Evolutionary conservation across 495 filamentous ascomycete species (phyloP).

Genomic region (Daldinia concentrica): DNA sequence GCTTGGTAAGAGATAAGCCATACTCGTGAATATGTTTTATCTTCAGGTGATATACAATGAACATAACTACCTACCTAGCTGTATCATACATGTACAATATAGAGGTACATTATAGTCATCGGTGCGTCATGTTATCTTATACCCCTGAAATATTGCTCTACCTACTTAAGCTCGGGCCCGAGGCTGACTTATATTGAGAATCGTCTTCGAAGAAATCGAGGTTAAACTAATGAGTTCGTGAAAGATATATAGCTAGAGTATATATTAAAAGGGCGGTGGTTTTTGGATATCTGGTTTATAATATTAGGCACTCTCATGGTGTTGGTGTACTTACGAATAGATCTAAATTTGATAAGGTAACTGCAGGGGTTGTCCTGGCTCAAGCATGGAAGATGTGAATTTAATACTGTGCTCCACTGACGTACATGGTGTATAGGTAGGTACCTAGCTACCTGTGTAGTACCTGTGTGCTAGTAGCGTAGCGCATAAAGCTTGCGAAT

Average conservation of each 20-base stretch:
- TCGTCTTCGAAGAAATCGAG: too few species aligned
- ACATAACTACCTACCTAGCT: too few species aligned
- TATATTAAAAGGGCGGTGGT: too few species aligned
- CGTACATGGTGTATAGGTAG: not conserved
- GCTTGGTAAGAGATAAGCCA: too few species aligned
- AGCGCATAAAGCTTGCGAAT: constrained; percentile 10
- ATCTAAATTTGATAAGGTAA: constrained; percentile 9
- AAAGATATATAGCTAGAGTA: too few species aligned
- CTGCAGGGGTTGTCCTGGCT: not conserved
- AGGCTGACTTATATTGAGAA: too few species aligned
- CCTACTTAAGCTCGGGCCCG: not conserved
- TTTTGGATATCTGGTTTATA: too few species aligned
- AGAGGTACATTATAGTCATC: not conserved
- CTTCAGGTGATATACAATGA: too few species aligned
- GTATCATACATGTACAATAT: not conserved
- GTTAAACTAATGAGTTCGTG: too few species aligned
- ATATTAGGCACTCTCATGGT: too few species aligned
- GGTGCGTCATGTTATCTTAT: not conserved
- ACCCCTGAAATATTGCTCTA: not conserved
- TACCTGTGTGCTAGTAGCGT: not conserved
- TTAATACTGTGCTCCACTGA: constrained; percentile 7
- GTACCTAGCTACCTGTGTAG: not conserved
- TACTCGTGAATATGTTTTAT: too few species aligned
- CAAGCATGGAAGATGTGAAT: not conserved
- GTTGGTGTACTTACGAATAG: too few species aligned